A percentile compares a stretch with the other conserved stretches of the same genome.
Conservation (phyloP, 2,329 filamentous ascomycete species). For the Arthrobotrys conoides region DNA sequence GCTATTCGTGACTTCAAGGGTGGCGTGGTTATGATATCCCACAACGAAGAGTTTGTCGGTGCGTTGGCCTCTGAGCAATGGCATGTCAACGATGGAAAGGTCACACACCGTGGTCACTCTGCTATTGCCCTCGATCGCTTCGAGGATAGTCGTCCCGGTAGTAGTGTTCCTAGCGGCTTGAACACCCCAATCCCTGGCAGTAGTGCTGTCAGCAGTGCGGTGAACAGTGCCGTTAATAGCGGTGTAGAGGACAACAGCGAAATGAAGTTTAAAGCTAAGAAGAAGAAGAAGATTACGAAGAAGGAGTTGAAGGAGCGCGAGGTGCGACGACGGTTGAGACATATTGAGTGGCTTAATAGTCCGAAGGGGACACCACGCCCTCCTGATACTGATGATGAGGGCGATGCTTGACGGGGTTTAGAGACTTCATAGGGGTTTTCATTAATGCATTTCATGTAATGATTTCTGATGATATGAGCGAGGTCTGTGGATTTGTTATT, state of each 20-base stretch:
- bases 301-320: slow-evolving; percentile 96
- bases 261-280: slow-evolving; percentile 88
- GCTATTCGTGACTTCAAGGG: slow-evolving; percentile 98
- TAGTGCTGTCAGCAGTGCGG: slow-evolving; percentile 73
- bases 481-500: neutral
- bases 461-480: neutral
- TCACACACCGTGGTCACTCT: slow-evolving; percentile 71
- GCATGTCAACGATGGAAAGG: slow-evolving; percentile 89
- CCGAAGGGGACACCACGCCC: slow-evolving; percentile 75
- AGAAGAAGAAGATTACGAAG: slow-evolving; percentile 99
- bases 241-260: slow-evolving; percentile 71
- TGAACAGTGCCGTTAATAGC: slow-evolving; percentile 88
- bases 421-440: neutral
- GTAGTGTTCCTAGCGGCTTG: slow-evolving; percentile 61
- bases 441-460: neutral
- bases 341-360: slow-evolving; percentile 86
- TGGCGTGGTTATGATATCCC: slow-evolving; percentile 98
- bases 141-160: slow-evolving; percentile 71
- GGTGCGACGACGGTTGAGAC: slow-evolving; percentile 85
- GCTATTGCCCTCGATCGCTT: slow-evolving; percentile 44
- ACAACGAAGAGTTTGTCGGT: slow-evolving; percentile 99
- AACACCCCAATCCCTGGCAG: slow-evolving; percentile 67
- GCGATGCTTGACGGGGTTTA: neutral
- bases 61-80: slow-evolving; percentile 96
- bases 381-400: slow-evolving; percentile 64